Evolutionary conservation across 2,329 filamentous ascomycete species (phyloP).

Genomic region (Pleurostoma richardsiae): DNA sequence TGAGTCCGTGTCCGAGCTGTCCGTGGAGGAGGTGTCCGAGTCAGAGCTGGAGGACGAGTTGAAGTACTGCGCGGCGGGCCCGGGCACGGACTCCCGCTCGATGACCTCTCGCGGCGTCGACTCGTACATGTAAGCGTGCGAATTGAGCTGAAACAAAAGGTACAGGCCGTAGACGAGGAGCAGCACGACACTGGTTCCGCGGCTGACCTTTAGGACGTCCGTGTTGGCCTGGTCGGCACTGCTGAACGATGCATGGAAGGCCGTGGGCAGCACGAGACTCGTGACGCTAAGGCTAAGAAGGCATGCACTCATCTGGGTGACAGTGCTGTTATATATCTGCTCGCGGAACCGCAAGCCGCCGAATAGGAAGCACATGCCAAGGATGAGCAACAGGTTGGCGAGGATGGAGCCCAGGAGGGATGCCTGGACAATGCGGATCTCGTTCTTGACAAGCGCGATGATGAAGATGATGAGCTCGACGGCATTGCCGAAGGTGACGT

Average conservation of each 20-base stretch:
- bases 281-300: conserved; percentile 60
- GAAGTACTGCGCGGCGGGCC: conserved; percentile 62
- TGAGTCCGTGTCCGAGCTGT: conserved; percentile 57
- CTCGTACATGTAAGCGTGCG: conserved; percentile 63
- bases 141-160: conserved; percentile 71
- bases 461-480: conserved; percentile 57
- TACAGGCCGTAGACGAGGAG: conserved; percentile 69
- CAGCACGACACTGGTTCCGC: conserved; percentile 71
- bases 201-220: conserved; percentile 67
- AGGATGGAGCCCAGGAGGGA: conserved; percentile 72
- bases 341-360: conserved; percentile 65
- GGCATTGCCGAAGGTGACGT: conserved; percentile 58
- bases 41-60: conserved; percentile 42
- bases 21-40: conserved; percentile 33
- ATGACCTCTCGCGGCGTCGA: conserved; percentile 66
- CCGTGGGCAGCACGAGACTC: conserved; percentile 28
- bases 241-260: conserved; percentile 64
- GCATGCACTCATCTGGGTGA: conserved; percentile 69
- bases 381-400: conserved; percentile 69
- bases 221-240: conserved; percentile 48
- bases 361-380: conserved; percentile 70
- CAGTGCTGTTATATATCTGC: conserved; percentile 67
- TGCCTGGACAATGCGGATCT: conserved; percentile 72
- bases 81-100: conserved; percentile 56
- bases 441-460: conserved; percentile 43